These are phyloP conservation scores for Lactuca sativa DNA, from an alignment of 129 eudicot genomes.

Conservation along the genomic window DNA sequence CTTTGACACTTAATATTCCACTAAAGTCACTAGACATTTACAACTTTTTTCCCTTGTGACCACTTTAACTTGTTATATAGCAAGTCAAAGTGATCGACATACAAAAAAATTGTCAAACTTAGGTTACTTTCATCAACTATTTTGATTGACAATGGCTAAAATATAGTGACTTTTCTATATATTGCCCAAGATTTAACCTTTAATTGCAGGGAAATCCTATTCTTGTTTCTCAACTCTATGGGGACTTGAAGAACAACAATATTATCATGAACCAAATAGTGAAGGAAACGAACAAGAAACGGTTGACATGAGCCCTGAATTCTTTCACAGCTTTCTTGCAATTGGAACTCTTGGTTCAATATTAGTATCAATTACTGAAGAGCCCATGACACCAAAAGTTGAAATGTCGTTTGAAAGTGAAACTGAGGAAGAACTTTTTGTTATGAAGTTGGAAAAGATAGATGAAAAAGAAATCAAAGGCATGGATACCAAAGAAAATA, in stretches of 20 bases:
- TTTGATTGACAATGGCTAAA: too few relatives aligned
- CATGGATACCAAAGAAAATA: constrained; percentile 34
- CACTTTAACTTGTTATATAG: too few relatives aligned
- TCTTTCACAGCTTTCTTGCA: constrained; percentile 63
- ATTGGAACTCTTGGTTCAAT: constrained; percentile 77
- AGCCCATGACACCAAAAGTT: constrained; percentile 58
- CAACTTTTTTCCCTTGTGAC: too few relatives aligned
- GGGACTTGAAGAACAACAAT: constrained; percentile 37
- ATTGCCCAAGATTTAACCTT: neutral
- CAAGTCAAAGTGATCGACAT: too few relatives aligned
- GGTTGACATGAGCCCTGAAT: constrained; percentile 25
- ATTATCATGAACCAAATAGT: constrained; percentile 27
- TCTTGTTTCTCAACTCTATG: constrained; percentile 37
- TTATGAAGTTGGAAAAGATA: constrained; percentile 44
- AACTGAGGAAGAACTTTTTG: constrained; percentile 20
- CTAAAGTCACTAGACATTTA: too few relatives aligned
- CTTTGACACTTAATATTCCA: too few relatives aligned
- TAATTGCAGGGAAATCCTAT: constrained; percentile 44
- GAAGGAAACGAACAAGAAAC: constrained; percentile 30
- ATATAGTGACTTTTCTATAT: too few relatives aligned
- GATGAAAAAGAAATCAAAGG: constrained; percentile 39
- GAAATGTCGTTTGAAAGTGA: constrained; percentile 28
- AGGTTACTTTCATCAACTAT: too few relatives aligned
- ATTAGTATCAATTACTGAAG: constrained; percentile 38
- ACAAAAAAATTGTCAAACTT: too few relatives aligned